These are phyloP conservation scores for Magnaporthiopsis rhizophila DNA, from an alignment of 2,329 filamentous ascomycete species.

Conservation along the genomic window DNA sequence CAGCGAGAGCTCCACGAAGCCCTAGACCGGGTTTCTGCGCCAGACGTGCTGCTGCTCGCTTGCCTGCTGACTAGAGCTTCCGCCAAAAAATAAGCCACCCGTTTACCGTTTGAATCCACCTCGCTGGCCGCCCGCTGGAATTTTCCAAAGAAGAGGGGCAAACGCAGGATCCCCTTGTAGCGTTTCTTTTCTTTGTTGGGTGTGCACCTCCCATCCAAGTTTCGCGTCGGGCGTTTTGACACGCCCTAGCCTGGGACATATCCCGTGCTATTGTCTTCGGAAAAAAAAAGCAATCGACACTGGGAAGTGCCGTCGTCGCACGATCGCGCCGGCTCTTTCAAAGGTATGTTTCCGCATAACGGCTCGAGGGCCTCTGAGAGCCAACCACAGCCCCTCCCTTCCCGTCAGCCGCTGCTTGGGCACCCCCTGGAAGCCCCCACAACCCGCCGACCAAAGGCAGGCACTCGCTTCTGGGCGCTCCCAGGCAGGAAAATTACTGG, in stretches of 20 bases:
- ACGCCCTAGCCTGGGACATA: background rate
- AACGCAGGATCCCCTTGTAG: background rate
- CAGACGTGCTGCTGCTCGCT: background rate
- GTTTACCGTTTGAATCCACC: background rate
- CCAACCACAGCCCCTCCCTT: slow-evolving; percentile 5
- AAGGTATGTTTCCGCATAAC: background rate
- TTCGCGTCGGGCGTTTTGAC: background rate
- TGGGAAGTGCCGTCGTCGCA: background rate
- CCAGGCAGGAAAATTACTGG: slow-evolving; percentile 7
- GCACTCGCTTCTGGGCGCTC: background rate
- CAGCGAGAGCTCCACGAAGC: background rate
- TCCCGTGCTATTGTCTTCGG: background rate
- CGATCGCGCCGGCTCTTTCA: background rate
- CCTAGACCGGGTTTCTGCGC: background rate
- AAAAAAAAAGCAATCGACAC: background rate
- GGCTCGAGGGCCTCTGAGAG: background rate
- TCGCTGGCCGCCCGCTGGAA: background rate
- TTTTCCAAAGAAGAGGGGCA: background rate
- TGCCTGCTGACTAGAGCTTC: background rate
- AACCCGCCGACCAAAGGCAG: slow-evolving; percentile 8
- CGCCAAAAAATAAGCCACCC: background rate
- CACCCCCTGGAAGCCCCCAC: background rate
- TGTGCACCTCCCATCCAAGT: background rate
- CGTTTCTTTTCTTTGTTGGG: background rate
- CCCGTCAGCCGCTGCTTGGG: background rate